A percentile compares a stretch with the other conserved stretches of the same genome.
Evolutionary conservation across 768 basidiomycete genomes (phyloP).

Genomic region (Nidula microcarpa): DNA sequence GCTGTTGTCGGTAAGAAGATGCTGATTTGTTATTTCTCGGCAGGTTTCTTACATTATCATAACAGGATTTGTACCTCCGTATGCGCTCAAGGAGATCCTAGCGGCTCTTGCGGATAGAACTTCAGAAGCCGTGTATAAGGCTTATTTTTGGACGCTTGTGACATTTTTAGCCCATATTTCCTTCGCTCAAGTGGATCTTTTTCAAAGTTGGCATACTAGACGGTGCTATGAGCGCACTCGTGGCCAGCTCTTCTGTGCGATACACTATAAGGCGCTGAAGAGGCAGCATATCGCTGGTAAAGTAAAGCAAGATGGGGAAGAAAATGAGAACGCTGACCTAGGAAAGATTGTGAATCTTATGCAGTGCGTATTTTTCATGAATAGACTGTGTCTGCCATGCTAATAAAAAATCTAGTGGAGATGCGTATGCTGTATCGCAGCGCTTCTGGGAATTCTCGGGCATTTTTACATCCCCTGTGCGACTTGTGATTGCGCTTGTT

Average conservation of each 20-base stretch:
- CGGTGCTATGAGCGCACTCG: conserved; percentile 70
- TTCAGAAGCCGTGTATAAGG: conserved; percentile 35
- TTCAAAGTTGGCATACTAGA: conserved; percentile 64
- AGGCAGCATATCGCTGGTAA: conserved; percentile 55
- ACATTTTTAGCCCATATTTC: conserved; percentile 63
- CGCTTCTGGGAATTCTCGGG: conserved; percentile 73
- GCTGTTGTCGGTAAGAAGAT: conserved; percentile 41
- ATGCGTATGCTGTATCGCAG: conserved; percentile 66
- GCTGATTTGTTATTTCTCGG: neutral
- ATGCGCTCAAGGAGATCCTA: conserved; percentile 60
- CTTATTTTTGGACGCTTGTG: conserved; percentile 57
- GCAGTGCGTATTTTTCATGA: conserved; percentile 43
- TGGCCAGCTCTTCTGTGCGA: conserved; percentile 65
- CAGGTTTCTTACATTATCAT: conserved; percentile 3
- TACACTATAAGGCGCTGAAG: conserved; percentile 68
- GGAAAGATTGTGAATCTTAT: conserved; percentile 73
- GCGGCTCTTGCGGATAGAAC: conserved; percentile 41
- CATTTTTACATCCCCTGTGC: conserved; percentile 59
- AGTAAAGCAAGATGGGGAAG: conserved; percentile 29
- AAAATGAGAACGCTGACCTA: conserved; percentile 46
- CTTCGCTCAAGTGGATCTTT: conserved; percentile 63
- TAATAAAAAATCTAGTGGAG: conserved; percentile 42
- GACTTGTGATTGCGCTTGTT: conserved; percentile 60
- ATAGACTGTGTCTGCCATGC: neutral
- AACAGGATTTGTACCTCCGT: conserved; percentile 63